These are phyloP conservation scores for Peronospora tabacina DNA, from an alignment of 352 stramenopile species.

Conservation along the genomic window DNA sequence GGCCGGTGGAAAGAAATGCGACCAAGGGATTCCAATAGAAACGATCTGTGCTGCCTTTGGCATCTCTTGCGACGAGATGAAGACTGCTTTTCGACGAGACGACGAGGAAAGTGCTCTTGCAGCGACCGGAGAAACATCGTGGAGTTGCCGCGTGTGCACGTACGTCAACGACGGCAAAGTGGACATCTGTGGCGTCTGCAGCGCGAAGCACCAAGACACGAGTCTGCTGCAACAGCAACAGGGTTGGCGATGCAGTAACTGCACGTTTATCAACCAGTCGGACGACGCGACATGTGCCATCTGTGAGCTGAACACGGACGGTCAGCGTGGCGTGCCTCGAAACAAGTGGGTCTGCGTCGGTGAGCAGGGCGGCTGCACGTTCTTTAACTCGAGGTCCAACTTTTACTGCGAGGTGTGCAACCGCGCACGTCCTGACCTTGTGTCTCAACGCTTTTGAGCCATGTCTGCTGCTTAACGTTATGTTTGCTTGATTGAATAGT, in stretches of 20 bases:
- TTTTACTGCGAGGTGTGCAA: conserved; percentile 90
- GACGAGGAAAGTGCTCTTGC: conserved; percentile 27
- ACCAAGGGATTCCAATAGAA: conserved; percentile 41
- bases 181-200: conserved; percentile 48
- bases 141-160: conserved; percentile 72
- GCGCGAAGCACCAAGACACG: conserved; percentile 3
- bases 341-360: conserved; percentile 82
- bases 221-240: conserved; percentile 29
- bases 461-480: background rate
- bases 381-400: conserved; percentile 72
- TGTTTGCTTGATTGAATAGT: too few species aligned
- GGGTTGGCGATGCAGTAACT: conserved; percentile 76
- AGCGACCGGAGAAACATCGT: conserved; percentile 24
- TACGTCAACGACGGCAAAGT: conserved; percentile 54
- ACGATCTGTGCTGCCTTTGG: conserved; percentile 68
- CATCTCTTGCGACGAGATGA: conserved; percentile 46
- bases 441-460: conserved; percentile 59
- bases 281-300: conserved; percentile 67
- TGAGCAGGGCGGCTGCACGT: conserved; percentile 81
- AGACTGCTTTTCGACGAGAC: conserved; percentile 43
- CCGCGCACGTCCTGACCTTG: conserved; percentile 65
- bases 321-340: conserved; percentile 64
- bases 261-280: conserved; percentile 81
- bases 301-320: conserved; percentile 75
- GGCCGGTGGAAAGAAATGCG: conserved; percentile 30